Base-by-base conservation (phyloP, 352 stramenopile genomes). In the Phytophthora sojae region DNA sequence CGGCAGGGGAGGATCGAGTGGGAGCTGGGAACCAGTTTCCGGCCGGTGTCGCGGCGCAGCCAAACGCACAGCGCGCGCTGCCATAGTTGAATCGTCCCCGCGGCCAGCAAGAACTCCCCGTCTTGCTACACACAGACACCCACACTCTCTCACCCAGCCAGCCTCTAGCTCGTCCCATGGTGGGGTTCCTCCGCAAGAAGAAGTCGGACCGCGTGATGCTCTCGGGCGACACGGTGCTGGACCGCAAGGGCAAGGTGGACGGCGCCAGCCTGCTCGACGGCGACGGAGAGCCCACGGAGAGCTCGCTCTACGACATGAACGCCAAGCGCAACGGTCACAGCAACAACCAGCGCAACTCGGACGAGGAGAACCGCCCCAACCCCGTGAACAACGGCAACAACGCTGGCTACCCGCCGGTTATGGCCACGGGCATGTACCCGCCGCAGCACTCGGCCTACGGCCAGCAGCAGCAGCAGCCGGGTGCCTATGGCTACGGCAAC, bases 181-280 rank as follows among this genome's bases (percentile, higher is more conserved):
- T 96, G 29, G 85, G 86, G 2, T 94, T 96, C 73, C 71, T 94
- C 65, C 85, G 86, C 72, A 96, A 96, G 87, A 95, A 95, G 67
- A 94, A 93, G 67, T 91, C 86, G 66, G 82, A 90, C 61, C 91
- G 90, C 63, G 71, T 79, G 21, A 57, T 88, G 64, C 81, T 92
- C n/a, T 82, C 76, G 63, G 75, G 85, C 52, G 86, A 87, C 56
- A 94, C 88, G 17, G 85, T 82, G 70, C 82, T 96, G 35, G 88
- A 96, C 63, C 88, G 87, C 65, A 95, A 95, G 79, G 89, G 89
- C 58, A 91, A 91, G 54, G 82, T 96, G 32, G 89, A 96, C 68
- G 86, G 85, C 61, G 83, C 89, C 35, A 96, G 89, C 50, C 79
- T 96, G 59, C 76, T 96, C 17, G 84, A 96, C 64, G 89, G 79